These are phyloP conservation scores for Xylaria sp. DNA, from an alignment of 2,329 filamentous ascomycete species.

Conservation along the genomic window DNA sequence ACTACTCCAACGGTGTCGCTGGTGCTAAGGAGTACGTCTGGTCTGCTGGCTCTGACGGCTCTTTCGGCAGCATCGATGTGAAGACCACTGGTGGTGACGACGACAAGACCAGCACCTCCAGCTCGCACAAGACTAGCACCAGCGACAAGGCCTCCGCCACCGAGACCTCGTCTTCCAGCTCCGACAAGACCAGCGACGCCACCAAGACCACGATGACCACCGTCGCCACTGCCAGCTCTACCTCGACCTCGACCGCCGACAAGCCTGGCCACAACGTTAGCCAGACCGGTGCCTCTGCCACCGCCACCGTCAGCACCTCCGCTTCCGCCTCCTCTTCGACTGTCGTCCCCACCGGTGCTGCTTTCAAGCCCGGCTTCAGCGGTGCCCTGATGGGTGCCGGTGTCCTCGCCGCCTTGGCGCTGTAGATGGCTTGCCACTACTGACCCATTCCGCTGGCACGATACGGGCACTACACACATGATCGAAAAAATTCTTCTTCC, in stretches of 20 bases:
- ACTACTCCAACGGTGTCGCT: constrained; percentile 48
- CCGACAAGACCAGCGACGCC: constrained; percentile 11
- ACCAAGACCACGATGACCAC: constrained; percentile 19
- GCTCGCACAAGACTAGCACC: constrained; percentile 14
- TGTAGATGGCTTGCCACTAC: constrained; percentile 22
- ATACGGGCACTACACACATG: neutral
- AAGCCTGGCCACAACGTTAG: constrained; percentile 1
- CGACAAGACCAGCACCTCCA: constrained; percentile 19
- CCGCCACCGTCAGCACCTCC: neutral
- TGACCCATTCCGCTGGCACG: constrained; percentile 3
- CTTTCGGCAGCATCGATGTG: constrained; percentile 48
- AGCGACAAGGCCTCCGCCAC: constrained; percentile 17
- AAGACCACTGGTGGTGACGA: constrained; percentile 35
- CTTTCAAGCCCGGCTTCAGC: constrained; percentile 26
- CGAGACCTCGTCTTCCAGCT: constrained; percentile 21
- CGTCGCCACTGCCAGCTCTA: constrained; percentile 22
- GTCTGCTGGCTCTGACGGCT: constrained; percentile 44
- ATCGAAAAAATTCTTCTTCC: constrained; percentile 21
- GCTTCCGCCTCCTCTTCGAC: constrained; percentile 8
- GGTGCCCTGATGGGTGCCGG: constrained; percentile 25
- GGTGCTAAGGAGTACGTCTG: constrained; percentile 49
- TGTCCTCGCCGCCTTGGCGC: constrained; percentile 25
- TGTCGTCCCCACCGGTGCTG: constrained; percentile 16
- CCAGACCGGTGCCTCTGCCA: constrained; percentile 12
- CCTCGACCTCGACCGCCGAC: constrained; percentile 9